phyloP scores from a whole-genome alignment of 352 stramenopile species.

The Phytopythium litorale region DNA sequence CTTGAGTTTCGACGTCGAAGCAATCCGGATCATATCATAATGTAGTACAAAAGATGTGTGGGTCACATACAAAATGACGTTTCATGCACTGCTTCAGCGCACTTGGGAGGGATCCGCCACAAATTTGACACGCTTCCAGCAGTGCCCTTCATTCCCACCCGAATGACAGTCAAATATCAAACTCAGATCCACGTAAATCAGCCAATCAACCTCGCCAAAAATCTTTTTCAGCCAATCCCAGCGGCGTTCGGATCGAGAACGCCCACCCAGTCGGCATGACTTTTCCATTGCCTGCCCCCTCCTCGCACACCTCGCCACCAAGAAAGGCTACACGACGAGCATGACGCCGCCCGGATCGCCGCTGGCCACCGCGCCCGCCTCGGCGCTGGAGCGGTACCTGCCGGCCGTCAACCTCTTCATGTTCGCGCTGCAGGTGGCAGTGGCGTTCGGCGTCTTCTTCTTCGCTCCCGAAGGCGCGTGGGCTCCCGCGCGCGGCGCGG shows the following conservation, averaged over 20 bases:
- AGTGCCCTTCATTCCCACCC: neutral
- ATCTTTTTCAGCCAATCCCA: neutral
- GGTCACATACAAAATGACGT: too few species aligned
- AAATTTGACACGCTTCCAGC: neutral
- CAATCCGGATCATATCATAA: neutral
- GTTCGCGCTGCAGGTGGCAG: constrained; percentile 24
- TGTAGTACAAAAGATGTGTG: neutral
- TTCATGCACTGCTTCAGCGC: too few species aligned
- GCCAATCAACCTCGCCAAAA: neutral
- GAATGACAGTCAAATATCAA: neutral
- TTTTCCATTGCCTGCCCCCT: neutral
- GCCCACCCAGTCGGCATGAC: neutral
- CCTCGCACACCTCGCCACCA: neutral
- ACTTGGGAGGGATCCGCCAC: too few species aligned
- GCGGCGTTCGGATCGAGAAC: neutral
- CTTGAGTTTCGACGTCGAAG: neutral
- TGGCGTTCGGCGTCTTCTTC: constrained; percentile 17
- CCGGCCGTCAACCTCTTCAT: constrained; percentile 28
- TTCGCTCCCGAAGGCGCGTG: constrained; percentile 32
- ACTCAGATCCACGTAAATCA: neutral
- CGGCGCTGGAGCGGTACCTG: constrained; percentile 17
- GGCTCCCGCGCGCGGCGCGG: constrained; percentile 9
- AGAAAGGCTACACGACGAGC: neutral
- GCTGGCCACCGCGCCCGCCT: neutral
- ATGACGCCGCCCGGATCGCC: constrained; percentile 3